Evolutionary conservation across 257 asterid species (phyloP).

Genomic region (Solanum gandarillasii): DNA sequence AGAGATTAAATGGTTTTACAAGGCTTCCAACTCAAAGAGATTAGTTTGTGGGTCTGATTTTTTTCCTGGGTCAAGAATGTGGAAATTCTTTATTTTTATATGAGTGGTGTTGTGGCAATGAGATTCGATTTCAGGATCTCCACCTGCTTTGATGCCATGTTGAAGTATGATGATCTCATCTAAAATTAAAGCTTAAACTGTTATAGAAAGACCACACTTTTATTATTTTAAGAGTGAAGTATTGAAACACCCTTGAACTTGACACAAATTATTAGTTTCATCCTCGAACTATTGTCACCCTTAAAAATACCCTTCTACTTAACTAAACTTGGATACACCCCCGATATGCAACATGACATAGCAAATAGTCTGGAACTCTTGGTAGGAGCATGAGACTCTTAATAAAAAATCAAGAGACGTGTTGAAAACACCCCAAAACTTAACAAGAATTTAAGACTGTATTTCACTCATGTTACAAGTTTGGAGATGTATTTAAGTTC

Average conservation of each 20-base stretch:
- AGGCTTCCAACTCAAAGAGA: not conserved
- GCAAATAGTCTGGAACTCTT: not conserved
- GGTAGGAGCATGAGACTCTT: not conserved
- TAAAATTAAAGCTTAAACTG: not conserved
- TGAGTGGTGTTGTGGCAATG: rapidly evolving
- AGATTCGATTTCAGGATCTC: too few relatives aligned
- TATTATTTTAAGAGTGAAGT: not conserved
- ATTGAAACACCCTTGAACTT: not conserved
- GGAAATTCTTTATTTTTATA: too few relatives aligned
- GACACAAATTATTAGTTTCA: not conserved
- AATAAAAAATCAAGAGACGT: not conserved
- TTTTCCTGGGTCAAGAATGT: too few relatives aligned
- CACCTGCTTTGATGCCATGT: not conserved
- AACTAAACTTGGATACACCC: not conserved
- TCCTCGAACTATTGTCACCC: not conserved
- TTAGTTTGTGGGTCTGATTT: not conserved
- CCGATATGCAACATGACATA: not conserved
- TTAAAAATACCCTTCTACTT: not conserved
- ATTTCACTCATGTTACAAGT: not conserved
- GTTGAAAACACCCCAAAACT: not conserved
- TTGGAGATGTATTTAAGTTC: too few relatives aligned
- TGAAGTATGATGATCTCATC: not conserved
- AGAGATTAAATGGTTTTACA: not conserved
- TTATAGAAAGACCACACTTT: too few relatives aligned
- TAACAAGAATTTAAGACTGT: not conserved